Conservation (phyloP, 2,329 filamentous ascomycete species). For the Karstenula rhodostoma region DNA sequence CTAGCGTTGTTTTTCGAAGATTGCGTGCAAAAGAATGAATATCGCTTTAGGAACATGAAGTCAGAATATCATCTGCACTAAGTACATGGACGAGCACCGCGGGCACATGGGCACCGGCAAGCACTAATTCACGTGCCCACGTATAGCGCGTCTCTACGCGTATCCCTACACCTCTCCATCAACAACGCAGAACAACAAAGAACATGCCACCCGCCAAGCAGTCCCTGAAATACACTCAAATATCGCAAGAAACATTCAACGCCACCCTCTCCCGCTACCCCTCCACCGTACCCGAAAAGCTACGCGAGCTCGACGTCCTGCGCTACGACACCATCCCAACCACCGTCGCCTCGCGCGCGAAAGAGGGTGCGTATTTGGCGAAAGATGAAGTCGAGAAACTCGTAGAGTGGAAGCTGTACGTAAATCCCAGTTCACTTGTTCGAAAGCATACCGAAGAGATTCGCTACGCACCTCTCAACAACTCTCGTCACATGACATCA, state of each 20-base stretch:
- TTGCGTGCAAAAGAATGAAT: too few relatives aligned
- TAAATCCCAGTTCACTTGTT: not conserved
- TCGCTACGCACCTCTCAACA: too few relatives aligned
- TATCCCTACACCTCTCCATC: too few relatives aligned
- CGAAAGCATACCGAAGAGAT: too few relatives aligned
- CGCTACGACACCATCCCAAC: slow-evolving; percentile 43
- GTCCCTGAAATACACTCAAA: slow-evolving; percentile 9
- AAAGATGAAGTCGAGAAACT: slow-evolving; percentile 44
- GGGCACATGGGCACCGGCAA: not conserved
- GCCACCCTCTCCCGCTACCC: slow-evolving; percentile 35
- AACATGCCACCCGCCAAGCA: not conserved
- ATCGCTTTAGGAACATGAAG: too few relatives aligned
- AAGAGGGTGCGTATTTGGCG: slow-evolving; percentile 25
- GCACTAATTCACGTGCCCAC: not conserved
- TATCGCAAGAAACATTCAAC: slow-evolving; percentile 9
- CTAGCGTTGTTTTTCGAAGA: too few relatives aligned
- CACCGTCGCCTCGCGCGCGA: slow-evolving; percentile 24
- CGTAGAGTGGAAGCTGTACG: slow-evolving; percentile 52
- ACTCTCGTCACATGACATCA: too few relatives aligned
- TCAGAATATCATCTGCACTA: too few relatives aligned
- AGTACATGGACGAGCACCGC: too few relatives aligned
- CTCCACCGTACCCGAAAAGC: slow-evolving; percentile 32
- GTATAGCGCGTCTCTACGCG: not conserved
- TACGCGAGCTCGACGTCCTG: slow-evolving; percentile 41
- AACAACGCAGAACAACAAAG: not conserved